Base-by-base conservation (phyloP, 192 early-diverging fungal species). In the Podochytrium sp. region DNA sequence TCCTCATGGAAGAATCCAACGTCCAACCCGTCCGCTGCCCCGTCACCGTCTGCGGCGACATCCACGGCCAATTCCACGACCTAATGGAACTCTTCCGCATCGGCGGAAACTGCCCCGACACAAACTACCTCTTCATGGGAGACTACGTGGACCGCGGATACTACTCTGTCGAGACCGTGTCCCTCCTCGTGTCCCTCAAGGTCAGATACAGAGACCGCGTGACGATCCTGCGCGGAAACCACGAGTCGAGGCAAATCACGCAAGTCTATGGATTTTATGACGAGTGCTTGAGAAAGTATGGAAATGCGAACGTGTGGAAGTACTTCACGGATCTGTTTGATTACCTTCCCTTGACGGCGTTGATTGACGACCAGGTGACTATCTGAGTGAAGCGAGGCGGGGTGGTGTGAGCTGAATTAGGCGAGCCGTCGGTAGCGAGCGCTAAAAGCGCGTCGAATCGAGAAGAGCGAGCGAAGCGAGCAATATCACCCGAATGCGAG, bases 191-290 rank as follows among this genome's bases (percentile, higher is more conserved):
- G 35, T 93, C 95, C 10, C 86, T 99, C 5, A 99, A 99, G 81
- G 92, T 95, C 64, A 90, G 95, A 71, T 94, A 93, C 83, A 90
- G 91, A n/a, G 94, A 99, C 78, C 89, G 94, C 62, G 95, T 99
- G 41, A 94, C 94, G 30, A 83, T 98, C 53, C 88, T 97, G 75
- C 90, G 95, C 37, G 95, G 95, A 73, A 97, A 97, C 85, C 94
- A 96, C 82, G 94, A 96, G 81, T 90, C 87, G 57, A 76, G 94
- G 69, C 95, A 98, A 79, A 96, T 97, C 68, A 97, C 94, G n/a
- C 96, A 98, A 81, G 96, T 99, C 27, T 99, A 99, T 79, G 96
- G 96, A 53, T 97, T 99, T 76, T 97, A 99, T 78, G 97, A 99
- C 78, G 95, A 97, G 75, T 97, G 95, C 79, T 81, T 96, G 80